Conservation (phyloP, 2,329 filamentous ascomycete species). For the Diaporthe sp. region DNA sequence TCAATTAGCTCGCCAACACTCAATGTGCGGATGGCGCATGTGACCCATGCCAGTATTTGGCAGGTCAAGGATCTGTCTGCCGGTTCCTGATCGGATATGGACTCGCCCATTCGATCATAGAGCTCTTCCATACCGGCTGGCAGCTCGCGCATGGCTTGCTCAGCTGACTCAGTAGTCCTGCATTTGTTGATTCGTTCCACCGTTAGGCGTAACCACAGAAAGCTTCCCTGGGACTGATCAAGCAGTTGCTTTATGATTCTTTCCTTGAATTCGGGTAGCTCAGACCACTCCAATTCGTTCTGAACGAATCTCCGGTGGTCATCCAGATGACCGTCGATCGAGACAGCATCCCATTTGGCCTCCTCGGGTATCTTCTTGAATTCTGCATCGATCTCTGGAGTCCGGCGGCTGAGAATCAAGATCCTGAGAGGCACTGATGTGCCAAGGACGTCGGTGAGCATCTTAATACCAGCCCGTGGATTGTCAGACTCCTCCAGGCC, state of each 20-base stretch:
- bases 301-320: constrained; percentile 45
- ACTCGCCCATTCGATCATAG: constrained; percentile 51
- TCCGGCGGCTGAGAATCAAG: constrained; percentile 49
- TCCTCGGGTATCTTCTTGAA: constrained; percentile 41
- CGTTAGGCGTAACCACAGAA: constrained; percentile 52
- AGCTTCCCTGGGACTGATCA: constrained; percentile 49
- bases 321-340: constrained; percentile 40
- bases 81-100: constrained; percentile 41
- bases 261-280: constrained; percentile 42
- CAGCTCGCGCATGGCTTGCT: constrained; percentile 46
- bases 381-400: constrained; percentile 43
- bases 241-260: constrained; percentile 46
- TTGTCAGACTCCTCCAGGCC: constrained; percentile 54
- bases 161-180: constrained; percentile 46
- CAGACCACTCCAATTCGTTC: constrained; percentile 44
- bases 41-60: constrained; percentile 46
- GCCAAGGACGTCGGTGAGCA: constrained; percentile 47
- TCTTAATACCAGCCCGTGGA: constrained; percentile 46
- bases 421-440: constrained; percentile 47
- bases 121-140: constrained; percentile 51
- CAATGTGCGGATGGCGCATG: constrained; percentile 46
- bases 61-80: constrained; percentile 42
- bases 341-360: constrained; percentile 19
- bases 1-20: constrained; percentile 45
- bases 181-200: constrained; percentile 49